Evolutionary conservation across 2,329 filamentous ascomycete genomes (phyloP).

Genomic region (Tolypocladium tundrense): DNA sequence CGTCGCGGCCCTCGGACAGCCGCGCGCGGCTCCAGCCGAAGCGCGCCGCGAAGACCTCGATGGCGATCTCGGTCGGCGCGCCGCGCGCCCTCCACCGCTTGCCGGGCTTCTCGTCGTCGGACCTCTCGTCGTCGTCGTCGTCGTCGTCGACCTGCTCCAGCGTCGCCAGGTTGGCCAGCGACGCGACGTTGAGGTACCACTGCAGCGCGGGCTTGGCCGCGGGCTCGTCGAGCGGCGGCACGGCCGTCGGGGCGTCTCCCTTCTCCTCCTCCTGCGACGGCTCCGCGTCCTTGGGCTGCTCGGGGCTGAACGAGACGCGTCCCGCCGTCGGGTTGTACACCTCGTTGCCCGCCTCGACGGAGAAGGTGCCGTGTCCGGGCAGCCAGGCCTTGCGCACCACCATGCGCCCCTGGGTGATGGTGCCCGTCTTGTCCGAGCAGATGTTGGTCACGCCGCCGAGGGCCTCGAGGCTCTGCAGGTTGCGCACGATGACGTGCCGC

Average conservation of each 20-base stretch:
- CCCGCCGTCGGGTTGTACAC: conserved; percentile 48
- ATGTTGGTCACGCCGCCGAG: conserved; percentile 46
- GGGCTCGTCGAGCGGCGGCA: conserved; percentile 10
- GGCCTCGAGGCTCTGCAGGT: conserved; percentile 40
- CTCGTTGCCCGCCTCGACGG: conserved; percentile 38
- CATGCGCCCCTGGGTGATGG: conserved; percentile 43
- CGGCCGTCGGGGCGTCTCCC: conserved; percentile 23
- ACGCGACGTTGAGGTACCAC: conserved; percentile 51
- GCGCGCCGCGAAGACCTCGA: conserved; percentile 62
- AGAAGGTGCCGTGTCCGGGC: conserved; percentile 35
- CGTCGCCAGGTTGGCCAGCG: conserved; percentile 55
- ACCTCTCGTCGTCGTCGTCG: conserved; percentile 27
- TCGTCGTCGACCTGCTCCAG: conserved; percentile 42
- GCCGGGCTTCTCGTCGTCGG: conserved; percentile 4
- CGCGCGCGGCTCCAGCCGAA: conserved; percentile 52
- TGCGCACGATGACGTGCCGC: conserved; percentile 41
- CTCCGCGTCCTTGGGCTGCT: conserved; percentile 20
- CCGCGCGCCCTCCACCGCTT: conserved; percentile 51
- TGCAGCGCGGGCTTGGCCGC: conserved; percentile 36
- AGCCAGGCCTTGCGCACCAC: conserved; percentile 42
- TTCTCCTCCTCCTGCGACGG: conserved; percentile 25
- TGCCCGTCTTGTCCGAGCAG: conserved; percentile 49
- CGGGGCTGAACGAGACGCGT: conserved; percentile 27
- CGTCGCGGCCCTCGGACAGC: conserved; percentile 36
- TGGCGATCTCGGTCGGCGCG: conserved; percentile 58